A percentile compares a stretch with the other conserved stretches of the same genome.
These are phyloP conservation scores for Hura crepitans DNA, from an alignment of 441 rosid genomes.

Conservation along the genomic window DNA sequence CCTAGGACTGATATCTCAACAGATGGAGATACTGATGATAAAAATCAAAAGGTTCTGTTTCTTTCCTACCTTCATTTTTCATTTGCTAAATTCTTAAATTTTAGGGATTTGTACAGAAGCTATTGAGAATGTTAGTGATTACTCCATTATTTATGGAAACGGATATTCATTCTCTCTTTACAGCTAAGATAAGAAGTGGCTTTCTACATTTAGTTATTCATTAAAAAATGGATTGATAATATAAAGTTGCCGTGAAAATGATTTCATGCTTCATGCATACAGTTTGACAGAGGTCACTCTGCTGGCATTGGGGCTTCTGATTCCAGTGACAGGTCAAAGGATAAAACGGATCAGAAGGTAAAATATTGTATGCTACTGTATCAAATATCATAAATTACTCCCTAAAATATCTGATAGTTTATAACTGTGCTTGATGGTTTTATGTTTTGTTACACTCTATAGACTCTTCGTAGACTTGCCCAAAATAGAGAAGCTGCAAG, in stretches of 20 bases:
- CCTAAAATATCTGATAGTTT: conserved; percentile 8
- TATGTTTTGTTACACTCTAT: conserved; percentile 35
- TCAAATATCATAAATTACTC: background rate
- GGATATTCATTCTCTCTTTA: conserved; percentile 14
- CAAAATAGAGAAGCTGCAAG: conserved; percentile 99
- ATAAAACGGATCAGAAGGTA: conserved; percentile 93
- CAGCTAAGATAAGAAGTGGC: background rate
- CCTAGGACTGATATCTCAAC: conserved; percentile 88
- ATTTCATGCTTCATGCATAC: conserved; percentile 28
- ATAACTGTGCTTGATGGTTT: conserved; percentile 22
- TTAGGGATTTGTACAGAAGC: background rate
- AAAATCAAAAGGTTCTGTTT: conserved; percentile 60
- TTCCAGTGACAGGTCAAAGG: conserved; percentile 90
- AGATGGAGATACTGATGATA: conserved; percentile 80
- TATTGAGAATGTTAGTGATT: background rate
- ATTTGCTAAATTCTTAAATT: conserved; percentile 10
- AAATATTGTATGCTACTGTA: conserved; percentile 12
- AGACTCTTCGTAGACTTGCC: conserved; percentile 99
- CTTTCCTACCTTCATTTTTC: conserved; percentile 10
- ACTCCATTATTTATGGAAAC: background rate
- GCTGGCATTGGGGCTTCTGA: conserved; percentile 51
- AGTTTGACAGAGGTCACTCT: conserved; percentile 65
- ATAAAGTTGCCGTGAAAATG: conserved; percentile 12
- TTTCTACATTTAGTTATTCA: background rate
- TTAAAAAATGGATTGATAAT: background rate